A percentile compares a stretch with the other conserved stretches of the same genome.
phyloP scores from a whole-genome alignment of 345 rosid genomes.

The Lumnitzera littorea region DNA sequence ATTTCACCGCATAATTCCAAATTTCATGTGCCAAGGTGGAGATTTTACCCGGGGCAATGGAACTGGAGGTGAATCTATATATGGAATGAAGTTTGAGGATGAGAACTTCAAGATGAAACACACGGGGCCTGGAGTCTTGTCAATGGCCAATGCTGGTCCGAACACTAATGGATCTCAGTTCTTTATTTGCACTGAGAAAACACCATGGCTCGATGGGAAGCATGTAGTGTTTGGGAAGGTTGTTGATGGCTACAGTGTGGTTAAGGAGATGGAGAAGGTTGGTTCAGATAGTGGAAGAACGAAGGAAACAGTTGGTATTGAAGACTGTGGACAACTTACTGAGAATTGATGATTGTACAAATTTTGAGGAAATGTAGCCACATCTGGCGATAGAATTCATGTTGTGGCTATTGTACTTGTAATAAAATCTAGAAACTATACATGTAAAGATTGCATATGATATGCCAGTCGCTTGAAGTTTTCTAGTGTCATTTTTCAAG shows the following conservation, averaged over 20 bases:
- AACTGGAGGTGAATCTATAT: constrained; percentile 81
- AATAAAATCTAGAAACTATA: no score
- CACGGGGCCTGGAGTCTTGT: constrained; percentile 55
- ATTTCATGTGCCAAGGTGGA: constrained; percentile 93
- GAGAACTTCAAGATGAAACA: constrained; percentile 84
- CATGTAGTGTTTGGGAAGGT: constrained; percentile 88
- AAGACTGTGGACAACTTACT: constrained; percentile 57
- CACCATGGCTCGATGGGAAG: constrained; percentile 81
- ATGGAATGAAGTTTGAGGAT: constrained; percentile 58
- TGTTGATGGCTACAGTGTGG: constrained; percentile 64
- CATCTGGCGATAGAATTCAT: not conserved
- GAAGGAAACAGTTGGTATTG: constrained; percentile 46
- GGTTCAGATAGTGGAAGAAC: constrained; percentile 50
- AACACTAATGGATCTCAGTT: constrained; percentile 83
- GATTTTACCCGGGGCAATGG: constrained; percentile 87
- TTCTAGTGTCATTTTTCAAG: no score
- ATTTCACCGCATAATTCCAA: constrained; percentile 83
- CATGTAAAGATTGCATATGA: no score
- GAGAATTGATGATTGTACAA: constrained; percentile 25
- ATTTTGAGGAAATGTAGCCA: not conserved
- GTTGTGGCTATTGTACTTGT: not conserved
- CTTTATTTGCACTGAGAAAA: constrained; percentile 73
- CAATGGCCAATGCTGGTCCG: constrained; percentile 80
- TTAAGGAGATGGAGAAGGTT: constrained; percentile 62
- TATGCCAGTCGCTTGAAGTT: no score